Percentiles rank a stretch among this genome's conserved stretches.
These are phyloP conservation scores for Angomonas ambiguus DNA, from an alignment of 208 protist species.

Conservation along the genomic window DNA sequence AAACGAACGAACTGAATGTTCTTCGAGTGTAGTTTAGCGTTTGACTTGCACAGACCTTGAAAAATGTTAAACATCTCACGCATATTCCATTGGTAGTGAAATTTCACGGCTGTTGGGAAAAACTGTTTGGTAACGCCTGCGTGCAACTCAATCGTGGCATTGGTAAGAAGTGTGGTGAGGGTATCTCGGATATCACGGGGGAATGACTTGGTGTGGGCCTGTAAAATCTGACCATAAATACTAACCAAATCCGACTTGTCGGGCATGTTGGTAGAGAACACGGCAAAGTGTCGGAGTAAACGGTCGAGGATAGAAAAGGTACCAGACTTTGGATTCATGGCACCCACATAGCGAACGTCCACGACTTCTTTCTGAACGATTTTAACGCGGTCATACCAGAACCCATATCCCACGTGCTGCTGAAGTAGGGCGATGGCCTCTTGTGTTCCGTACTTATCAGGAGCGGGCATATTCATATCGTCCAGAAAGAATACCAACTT, in stretches of 20 bases:
- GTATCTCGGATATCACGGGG: conserved; percentile 82
- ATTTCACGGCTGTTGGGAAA: conserved; percentile 98
- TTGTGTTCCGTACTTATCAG: conserved; percentile 98
- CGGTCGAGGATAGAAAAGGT: conserved; percentile 97
- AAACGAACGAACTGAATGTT: conserved; percentile 87
- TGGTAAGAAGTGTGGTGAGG: conserved; percentile 84
- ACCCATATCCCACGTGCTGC: conserved; percentile 97
- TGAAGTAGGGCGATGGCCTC: conserved; percentile 95
- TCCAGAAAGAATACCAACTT: conserved; percentile 98
- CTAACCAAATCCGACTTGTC: conserved; percentile 82
- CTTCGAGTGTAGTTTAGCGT: conserved; percentile 82
- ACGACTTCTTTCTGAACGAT: conserved; percentile 94
- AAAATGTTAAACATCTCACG: conserved; percentile 97
- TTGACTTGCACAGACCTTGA: conserved; percentile 90
- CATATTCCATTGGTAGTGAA: conserved; percentile 99
- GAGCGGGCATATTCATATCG: conserved; percentile 98
- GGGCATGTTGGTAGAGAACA: conserved; percentile 96
- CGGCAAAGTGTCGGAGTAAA: conserved; percentile 95
- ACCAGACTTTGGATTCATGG: conserved; percentile 98
- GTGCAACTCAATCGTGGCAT: conserved; percentile 92
- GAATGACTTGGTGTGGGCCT: conserved; percentile 88
- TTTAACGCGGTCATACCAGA: conserved; percentile 97
- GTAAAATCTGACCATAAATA: conserved; percentile 95
- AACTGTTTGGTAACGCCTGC: conserved; percentile 89
- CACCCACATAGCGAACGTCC: conserved; percentile 94